Conservation (phyloP, 305 asterid genomes). For the Ajuga reptans region DNA sequence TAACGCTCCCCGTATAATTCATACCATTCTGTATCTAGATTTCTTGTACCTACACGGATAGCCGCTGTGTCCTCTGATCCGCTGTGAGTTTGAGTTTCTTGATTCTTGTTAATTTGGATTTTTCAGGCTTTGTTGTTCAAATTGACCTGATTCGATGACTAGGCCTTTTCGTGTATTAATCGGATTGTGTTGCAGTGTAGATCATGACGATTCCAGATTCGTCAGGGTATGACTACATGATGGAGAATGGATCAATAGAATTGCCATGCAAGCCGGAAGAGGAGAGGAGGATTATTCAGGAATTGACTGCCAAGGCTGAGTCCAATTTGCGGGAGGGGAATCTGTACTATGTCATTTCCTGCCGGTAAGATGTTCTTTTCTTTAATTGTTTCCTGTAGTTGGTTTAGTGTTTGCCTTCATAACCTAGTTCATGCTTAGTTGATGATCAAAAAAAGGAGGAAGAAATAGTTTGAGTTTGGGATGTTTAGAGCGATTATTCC, state of each 20-base stretch:
- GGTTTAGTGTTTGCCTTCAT: conserved; percentile 1
- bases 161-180: neutral
- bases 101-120: neutral
- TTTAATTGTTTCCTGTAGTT: neutral
- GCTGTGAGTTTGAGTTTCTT: conserved; percentile 20
- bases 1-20: neutral
- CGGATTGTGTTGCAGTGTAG: conserved; percentile 22
- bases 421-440: neutral
- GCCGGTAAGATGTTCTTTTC: conserved; percentile 33
- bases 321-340: conserved; percentile 64
- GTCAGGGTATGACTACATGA: conserved; percentile 43
- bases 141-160: conserved; percentile 2
- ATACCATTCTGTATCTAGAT: neutral
- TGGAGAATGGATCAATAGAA: conserved; percentile 77
- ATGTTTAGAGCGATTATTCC: neutral
- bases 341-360: conserved; percentile 53
- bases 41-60: neutral
- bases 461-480: neutral
- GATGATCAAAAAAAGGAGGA: neutral
- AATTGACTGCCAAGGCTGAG: conserved; percentile 56
- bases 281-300: conserved; percentile 60
- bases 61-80: conserved; percentile 20
- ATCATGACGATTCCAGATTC: conserved; percentile 90
- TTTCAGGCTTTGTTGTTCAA: neutral
- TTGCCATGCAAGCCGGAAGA: conserved; percentile 81